phyloP scores from a whole-genome alignment of 371 early-diverging fungal species.

The Coemansia sp. region DNA sequence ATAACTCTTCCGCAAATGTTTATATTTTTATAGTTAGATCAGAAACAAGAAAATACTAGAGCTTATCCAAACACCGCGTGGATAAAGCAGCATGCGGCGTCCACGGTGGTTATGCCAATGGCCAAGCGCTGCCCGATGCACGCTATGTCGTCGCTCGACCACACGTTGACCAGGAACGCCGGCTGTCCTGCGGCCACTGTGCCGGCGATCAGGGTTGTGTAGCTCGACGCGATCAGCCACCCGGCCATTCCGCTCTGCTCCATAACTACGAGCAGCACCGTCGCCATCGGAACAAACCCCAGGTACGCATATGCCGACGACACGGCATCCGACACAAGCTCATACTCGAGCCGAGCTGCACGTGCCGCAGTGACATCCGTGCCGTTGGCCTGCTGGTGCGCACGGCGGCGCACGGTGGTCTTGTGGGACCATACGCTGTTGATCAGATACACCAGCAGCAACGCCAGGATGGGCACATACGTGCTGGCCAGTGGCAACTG shows the following conservation, averaged over 20 bases:
- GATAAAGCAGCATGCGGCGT: slow-evolving; percentile 14
- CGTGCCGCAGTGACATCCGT: not conserved
- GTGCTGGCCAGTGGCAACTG: slow-evolving; percentile 29
- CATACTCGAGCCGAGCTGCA: slow-evolving; percentile 9
- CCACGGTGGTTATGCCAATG: slow-evolving; percentile 7
- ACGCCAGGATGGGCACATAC: slow-evolving; percentile 12
- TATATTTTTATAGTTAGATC: not conserved
- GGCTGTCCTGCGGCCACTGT: slow-evolving; percentile 22
- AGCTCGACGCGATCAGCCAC: slow-evolving; percentile 35
- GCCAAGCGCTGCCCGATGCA: slow-evolving; percentile 19
- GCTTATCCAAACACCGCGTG: slow-evolving; percentile 18
- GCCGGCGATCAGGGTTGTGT: slow-evolving; percentile 31
- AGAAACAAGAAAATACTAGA: not conserved
- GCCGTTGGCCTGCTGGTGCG: not conserved
- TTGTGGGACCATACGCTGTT: slow-evolving; percentile 15
- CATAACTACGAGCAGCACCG: slow-evolving; percentile 26
- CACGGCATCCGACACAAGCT: slow-evolving; percentile 8
- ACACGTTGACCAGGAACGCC: slow-evolving; percentile 13
- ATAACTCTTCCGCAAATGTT: not conserved
- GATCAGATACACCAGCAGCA: slow-evolving; percentile 15
- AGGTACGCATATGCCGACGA: slow-evolving; percentile 14
- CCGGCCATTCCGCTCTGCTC: slow-evolving; percentile 35
- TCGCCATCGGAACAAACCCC: slow-evolving; percentile 27
- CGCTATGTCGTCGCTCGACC: slow-evolving; percentile 4
- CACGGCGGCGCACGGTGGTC: slow-evolving; percentile 5